Evolutionary conservation across 176 grass and related monocot genomes (phyloP).

Genomic region (Ensete glaucum): DNA sequence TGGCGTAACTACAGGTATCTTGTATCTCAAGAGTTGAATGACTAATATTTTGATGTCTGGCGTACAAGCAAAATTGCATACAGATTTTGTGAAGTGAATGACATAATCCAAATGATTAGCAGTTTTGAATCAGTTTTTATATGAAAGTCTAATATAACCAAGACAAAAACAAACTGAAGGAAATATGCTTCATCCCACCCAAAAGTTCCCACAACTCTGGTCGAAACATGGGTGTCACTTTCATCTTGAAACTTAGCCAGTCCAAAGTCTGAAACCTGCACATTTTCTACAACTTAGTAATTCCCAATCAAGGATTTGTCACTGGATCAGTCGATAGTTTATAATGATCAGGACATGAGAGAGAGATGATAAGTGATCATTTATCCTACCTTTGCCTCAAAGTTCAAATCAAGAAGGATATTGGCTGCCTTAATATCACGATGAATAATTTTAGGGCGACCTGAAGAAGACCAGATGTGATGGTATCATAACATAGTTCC

Average conservation of each 20-base stretch:
- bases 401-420: conserved; percentile 73
- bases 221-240: conserved; percentile 45
- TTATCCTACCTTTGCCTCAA: conserved; percentile 52
- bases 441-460: conserved; percentile 78
- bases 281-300: background rate
- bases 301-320: background rate
- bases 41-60: background rate
- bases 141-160: background rate
- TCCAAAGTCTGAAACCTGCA: conserved; percentile 81
- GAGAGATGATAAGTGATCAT: background rate
- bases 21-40: background rate
- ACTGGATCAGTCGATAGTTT: background rate
- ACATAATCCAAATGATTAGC: background rate
- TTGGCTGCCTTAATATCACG: conserved; percentile 84
- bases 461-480: conserved; percentile 14
- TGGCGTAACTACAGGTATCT: background rate
- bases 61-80: background rate
- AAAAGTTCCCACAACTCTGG: conserved; percentile 66
- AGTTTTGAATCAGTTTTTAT: conserved; percentile 2
- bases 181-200: conserved; percentile 35
- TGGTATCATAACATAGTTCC: background rate
- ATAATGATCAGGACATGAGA: background rate
- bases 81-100: background rate
- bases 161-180: background rate
- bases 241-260: conserved; percentile 54